Percentiles rank a stretch among this genome's conserved stretches.
phyloP scores from a whole-genome alignment of 2,329 filamentous ascomycete genomes.

The Arthroderma sp. region DNA sequence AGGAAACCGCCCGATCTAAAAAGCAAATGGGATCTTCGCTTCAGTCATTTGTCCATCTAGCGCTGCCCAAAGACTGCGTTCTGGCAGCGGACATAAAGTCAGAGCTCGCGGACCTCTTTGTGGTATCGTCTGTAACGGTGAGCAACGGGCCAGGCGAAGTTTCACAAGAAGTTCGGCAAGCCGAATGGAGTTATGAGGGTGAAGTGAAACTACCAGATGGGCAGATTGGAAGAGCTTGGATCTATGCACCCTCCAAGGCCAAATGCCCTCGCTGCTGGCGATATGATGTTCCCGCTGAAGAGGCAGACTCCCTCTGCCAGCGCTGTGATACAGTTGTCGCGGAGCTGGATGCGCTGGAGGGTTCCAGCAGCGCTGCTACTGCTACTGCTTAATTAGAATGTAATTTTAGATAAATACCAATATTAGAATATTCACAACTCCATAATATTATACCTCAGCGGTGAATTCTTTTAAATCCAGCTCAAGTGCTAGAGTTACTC shows the following conservation, averaged over 20 bases:
- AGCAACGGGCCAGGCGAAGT: constrained; percentile 22
- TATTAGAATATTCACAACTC: too few relatives aligned
- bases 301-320: constrained; percentile 45
- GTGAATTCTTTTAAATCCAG: too few relatives aligned
- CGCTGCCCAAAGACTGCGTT: constrained; percentile 14
- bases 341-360: constrained; percentile 15
- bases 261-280: constrained; percentile 91
- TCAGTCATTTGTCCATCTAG: constrained; percentile 52
- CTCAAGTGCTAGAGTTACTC: too few relatives aligned
- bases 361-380: not conserved
- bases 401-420: not conserved
- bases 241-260: constrained; percentile 37
- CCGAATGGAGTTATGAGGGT: constrained; percentile 31
- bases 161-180: constrained; percentile 17
- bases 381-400: not conserved
- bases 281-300: constrained; percentile 48
- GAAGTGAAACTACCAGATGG: constrained; percentile 27
- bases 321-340: constrained; percentile 58
- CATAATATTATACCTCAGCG: too few relatives aligned
- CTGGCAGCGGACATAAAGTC: constrained; percentile 19
- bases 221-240: constrained; percentile 22
- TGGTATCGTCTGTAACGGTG: constrained; percentile 52
- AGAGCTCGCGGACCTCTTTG: constrained; percentile 53
- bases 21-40: constrained; percentile 71
- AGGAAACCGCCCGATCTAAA: constrained; percentile 57